These are phyloP conservation scores for Fagopyrum homotropicum DNA, from an alignment of 148 eudicot species.

Conservation along the genomic window DNA sequence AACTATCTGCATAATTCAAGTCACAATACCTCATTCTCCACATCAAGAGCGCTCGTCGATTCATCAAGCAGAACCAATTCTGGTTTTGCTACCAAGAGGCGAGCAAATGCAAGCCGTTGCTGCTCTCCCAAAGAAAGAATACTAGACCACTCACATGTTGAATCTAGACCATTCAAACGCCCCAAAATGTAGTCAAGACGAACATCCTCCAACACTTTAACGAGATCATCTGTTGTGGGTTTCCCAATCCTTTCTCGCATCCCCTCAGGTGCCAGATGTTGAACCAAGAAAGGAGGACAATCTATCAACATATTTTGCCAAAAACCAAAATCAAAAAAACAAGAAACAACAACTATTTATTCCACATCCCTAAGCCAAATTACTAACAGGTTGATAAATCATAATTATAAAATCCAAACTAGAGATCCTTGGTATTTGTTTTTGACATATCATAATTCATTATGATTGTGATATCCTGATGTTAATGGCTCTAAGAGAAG, in stretches of 20 bases:
- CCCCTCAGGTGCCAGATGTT: conserved; percentile 19
- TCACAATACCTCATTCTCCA: conserved; percentile 76
- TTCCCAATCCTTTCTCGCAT: conserved; percentile 29
- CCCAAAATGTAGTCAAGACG: conserved; percentile 65
- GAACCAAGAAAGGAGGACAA: conserved; percentile 49
- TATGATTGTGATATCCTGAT: background rate
- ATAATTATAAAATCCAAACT: background rate
- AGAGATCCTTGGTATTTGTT: background rate
- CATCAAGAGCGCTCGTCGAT: conserved; percentile 97
- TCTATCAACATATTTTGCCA: conserved; percentile 6
- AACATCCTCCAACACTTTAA: conserved; percentile 75
- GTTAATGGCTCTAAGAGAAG: background rate
- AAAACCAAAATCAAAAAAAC: background rate
- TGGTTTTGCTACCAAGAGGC: conserved; percentile 80
- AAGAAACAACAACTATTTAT: background rate
- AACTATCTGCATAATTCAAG: no score
- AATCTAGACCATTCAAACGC: conserved; percentile 64
- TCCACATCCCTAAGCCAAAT: background rate
- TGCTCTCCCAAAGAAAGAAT: conserved; percentile 96
- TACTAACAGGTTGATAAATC: background rate
- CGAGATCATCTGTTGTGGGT: conserved; percentile 66
- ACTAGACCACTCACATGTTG: conserved; percentile 81
- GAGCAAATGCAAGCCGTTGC: conserved; percentile 96
- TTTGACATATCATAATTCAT: background rate
- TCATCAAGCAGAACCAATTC: conserved; percentile 79